Evolutionary conservation across 176 grass and related monocot genomes (phyloP), one percentile per base, ranked within the genome.

Genomic region (Oryza meridionalis): DNA sequence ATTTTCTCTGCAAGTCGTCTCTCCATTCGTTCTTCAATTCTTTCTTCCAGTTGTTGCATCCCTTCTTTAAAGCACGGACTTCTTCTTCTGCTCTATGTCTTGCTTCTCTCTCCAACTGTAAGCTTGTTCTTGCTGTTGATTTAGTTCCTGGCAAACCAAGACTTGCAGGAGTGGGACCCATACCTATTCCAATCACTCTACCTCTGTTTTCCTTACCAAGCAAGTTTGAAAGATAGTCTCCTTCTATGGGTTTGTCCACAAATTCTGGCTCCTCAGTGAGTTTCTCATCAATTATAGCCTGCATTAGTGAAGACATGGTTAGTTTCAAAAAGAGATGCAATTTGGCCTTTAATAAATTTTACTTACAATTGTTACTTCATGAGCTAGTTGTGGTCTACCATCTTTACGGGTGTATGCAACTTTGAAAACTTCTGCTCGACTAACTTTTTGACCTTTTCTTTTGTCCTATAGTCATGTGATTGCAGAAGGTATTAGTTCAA

Each of bases 361-460:
- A 27, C 26, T 27, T 27, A 27, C 55, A 22, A 61, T 21, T 61
- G 55, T 61, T 61, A n/a, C 55, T 61, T 61, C 16, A 61, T 17
- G 55, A n/a, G 55, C 55, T 61, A 7, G 55, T 61, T 61, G 55
- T 61, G 55, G 55, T 22, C 55, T n/a, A 1, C 55, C 55, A 61
- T 61, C 55, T 61, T 61, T 61, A 10, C 55, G 21, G 19, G 55
- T 61, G 19, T 61, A 61, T 22, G 55, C 19, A 61, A 61, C 55
- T 61, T 22, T 82, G 78, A 77, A 35, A 83, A 22, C 55, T 61
- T 61, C 21, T 10, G 21, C 55, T 22, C 2, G 55, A 61, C 55
- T 61, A 61, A 61, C 55, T 61, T 61, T 61, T 61, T 7, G 16
- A 9, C 55, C 21, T 61, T 61, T 61, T 17, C 31, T 32, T 61